Evolutionary conservation across 1,139 yeast species (phyloP), one percentile per base, ranked within the genome.

Genomic region (Protomyces pachydermus): DNA sequence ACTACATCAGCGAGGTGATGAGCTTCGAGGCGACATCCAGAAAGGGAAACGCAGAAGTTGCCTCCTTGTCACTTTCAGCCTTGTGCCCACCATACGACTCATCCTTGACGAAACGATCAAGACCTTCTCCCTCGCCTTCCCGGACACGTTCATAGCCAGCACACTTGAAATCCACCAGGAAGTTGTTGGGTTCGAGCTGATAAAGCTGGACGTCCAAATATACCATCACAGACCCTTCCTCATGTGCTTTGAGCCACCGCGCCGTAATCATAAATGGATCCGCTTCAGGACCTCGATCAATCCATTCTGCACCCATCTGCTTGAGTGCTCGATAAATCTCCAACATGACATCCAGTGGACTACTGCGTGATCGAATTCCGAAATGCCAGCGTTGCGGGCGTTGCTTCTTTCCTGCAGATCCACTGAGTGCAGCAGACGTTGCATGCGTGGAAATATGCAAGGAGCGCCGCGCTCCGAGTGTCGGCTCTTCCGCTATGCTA

Each of bases 321-420:
- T 88, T 88, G 72, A 93, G 80, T 0, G 98, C 98, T 54, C 97
- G 81, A 76, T 95, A 93, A 51, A 93, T 91, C 74, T 95, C 99
- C 35, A 98, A 97, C 98, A 93, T 93, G 8, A 93, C 98, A 74
- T 93, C 99, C 69, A 93, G 80, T 45, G 99, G 98, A 73, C 93
- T 93, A 0, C 97, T 90, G 71, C 98, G 82, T 9, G 97, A 90
- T 72, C 99, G 81, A 67, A 93, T 93, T 67, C 99, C 99, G 74
- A 95, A 95, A 79, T 93, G 98, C 99, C 99, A 93, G 76, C 97
- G 85, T 9, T 97, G 90, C 75, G 65, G 56, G 2, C 66, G 60
- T 16, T 55, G 54, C 46, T 65, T 65, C 52, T 63, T 65, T 12
- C 46, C 57, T 4, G 62, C 18, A 20, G 64, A 45, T 3, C 54